Base-by-base conservation (phyloP, 257 asterid genomes). In the Salvia rosmarinus region DNA sequence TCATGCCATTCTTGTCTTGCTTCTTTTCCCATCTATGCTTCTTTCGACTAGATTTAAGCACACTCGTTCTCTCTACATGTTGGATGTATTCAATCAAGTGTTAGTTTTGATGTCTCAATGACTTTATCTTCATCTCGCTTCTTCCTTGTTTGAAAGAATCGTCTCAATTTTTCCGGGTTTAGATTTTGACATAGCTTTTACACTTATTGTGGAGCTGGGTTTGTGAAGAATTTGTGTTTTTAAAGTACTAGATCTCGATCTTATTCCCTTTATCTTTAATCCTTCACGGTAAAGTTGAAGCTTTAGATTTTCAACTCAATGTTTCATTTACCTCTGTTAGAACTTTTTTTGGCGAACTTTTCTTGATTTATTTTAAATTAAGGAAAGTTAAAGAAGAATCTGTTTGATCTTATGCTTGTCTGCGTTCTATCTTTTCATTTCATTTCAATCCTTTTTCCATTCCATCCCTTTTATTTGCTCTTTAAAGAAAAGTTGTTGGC, bases 111-210 rank as follows among this genome's bases (percentile, higher is more conserved):
- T 32, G 62, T 35, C 57, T 40, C 67, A 11, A 67, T 70, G 70
- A 66, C 63, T 68, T 69, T 67, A 10, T 42, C 79, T 63, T 75
- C 84, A 77, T 83, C 80, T 79, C n/a, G 69, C 82, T 80, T 19
- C 71, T 65, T 70, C 40, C 54, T 60, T 73, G 67, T 58, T 40
- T 46, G 64, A 58, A 56, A 44, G 23, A 59, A 32, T 77, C 58
- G 35, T 49, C 67, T 67, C 46, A 20, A 14, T 6, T 56, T 59
- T 67, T 70, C 4, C n/a, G n/a, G n/a, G n/a, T n/a, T n/a, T n/a
- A 73, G 66, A 70, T 44, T 61, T 69, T 52, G 16, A 21, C 40
- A 64, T 12, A 57, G 42, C 67, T 23, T 20, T 12, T 12, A 28
- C 56, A 60, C 71, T 47, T 56, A 39, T n/a, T 2, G 39, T 16